Evolutionary conservation across 1,284 basidiomycete genomes (phyloP), one percentile per base, ranked within the genome.

Genomic region (Ceraceosorus bombacis): DNA sequence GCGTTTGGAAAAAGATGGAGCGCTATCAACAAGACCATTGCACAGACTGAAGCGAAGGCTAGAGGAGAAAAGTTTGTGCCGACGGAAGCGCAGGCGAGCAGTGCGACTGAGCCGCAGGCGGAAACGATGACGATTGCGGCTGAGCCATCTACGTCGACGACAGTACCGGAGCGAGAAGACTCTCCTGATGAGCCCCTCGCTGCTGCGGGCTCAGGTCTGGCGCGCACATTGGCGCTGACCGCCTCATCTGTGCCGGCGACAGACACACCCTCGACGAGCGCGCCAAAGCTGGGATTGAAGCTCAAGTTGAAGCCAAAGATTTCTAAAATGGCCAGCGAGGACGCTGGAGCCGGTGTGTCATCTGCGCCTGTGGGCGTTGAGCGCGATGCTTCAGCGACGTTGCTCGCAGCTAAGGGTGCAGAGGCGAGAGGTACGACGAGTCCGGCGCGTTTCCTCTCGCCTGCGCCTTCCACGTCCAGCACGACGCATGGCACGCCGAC

Each of bases 1-100:
- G 86, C 87, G 69, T 96, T 97, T 72, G 87, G 92, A 63, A 88
- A 87, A 78, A 81, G 90, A 88, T 78, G 72, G 88, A 82, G 48
- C 65, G 51, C 66, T 51, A 73, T 78, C 68, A 67, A 68, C 57
- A 72, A 77, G 61, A 76, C 75, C 57, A 66, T 78, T 5, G 70
- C 74, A 60, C 71, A 77, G 64, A 74, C 77, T 10, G 75, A 70
- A 15, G 74, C 74, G 2, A 64, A 59, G 27, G 60, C 60, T 15
- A 53, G 53, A 36, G 27, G 27, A 27, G 27, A 27, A 27, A 27
- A 27, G 27, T 1, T 27, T 27, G 27, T 27, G 27, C 27, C 39
- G 38, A 54, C 36, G 39, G 46, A 27, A n/a, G 41, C 40, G 10
- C 17, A n/a, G 39, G 41, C 39, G 5, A 15, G 5, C 39, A 6